phyloP scores from a whole-genome alignment of 2,329 filamentous ascomycete species.

The Arthroderma sp. region DNA sequence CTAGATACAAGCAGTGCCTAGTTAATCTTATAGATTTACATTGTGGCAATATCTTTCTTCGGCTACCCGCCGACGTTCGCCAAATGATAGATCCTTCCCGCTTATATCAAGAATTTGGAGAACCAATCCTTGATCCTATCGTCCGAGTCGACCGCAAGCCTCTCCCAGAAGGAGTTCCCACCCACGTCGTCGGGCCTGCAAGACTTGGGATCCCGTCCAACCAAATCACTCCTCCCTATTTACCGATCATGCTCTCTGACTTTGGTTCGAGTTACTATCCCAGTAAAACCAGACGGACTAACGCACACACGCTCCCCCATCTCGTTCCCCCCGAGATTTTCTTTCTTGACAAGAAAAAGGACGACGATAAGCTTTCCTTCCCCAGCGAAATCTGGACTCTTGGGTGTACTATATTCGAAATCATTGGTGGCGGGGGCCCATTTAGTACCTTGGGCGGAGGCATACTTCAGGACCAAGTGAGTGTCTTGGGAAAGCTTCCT shows the following conservation, averaged over 20 bases:
- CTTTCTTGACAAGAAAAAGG: slow-evolving; percentile 8
- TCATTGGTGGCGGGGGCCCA: slow-evolving; percentile 9
- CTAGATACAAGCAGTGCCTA: slow-evolving; percentile 7
- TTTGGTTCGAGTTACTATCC: slow-evolving; percentile 11
- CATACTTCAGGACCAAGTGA: slow-evolving; percentile 13
- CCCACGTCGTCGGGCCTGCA: slow-evolving; percentile 10
- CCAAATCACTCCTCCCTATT: slow-evolving; percentile 7
- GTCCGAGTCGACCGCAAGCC: slow-evolving; percentile 12
- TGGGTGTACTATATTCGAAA: slow-evolving; percentile 13
- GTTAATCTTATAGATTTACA: slow-evolving; percentile 13
- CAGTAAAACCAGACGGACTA: slow-evolving; percentile 5
- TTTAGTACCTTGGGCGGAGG: slow-evolving; percentile 12
- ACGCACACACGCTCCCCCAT: slow-evolving; percentile 9
- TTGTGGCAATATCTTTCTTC: slow-evolving; percentile 14
- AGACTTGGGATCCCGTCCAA: slow-evolving; percentile 9
- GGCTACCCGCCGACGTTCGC: slow-evolving; percentile 9
- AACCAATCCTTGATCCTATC: slow-evolving; percentile 12
- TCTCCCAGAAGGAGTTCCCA: slow-evolving; percentile 12
- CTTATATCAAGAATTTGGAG: slow-evolving; percentile 12
- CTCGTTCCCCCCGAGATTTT: slow-evolving; percentile 12
- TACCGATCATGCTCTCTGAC: slow-evolving; percentile 11
- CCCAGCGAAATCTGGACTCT: slow-evolving; percentile 14
- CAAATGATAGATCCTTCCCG: slow-evolving; percentile 12
- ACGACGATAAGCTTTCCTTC: slow-evolving; percentile 10
- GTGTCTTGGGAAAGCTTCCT: slow-evolving; percentile 11